phyloP scores from a whole-genome alignment of 2,329 filamentous ascomycete species.

The Fusarium luffae region DNA sequence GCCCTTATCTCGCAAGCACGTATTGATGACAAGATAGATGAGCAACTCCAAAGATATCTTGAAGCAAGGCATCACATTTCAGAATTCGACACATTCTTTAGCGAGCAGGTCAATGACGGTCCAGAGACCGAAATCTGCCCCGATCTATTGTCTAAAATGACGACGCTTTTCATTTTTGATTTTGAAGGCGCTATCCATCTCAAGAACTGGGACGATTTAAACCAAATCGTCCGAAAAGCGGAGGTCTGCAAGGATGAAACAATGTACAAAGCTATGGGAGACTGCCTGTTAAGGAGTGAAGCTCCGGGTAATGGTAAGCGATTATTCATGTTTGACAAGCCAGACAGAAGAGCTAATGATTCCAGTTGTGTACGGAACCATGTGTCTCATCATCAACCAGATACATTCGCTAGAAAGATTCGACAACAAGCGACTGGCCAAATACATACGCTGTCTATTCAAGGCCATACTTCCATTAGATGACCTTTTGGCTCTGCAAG shows the following conservation, averaged over 20 bases:
- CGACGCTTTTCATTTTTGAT: conserved; percentile 77
- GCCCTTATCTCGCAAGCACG: conserved; percentile 64
- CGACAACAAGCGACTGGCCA: conserved; percentile 70
- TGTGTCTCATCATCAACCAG: conserved; percentile 77
- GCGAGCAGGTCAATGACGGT: conserved; percentile 56
- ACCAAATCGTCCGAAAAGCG: conserved; percentile 66
- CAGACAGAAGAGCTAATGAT: not conserved
- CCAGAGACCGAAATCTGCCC: conserved; percentile 53
- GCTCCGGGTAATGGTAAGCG: conserved; percentile 63
- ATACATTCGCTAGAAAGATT: conserved; percentile 69
- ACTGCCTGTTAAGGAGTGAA: conserved; percentile 68
- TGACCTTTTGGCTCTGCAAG: conserved; percentile 64
- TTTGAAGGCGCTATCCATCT: conserved; percentile 79
- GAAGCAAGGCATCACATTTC: conserved; percentile 69
- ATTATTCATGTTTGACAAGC: not conserved
- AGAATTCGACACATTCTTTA: conserved; percentile 70
- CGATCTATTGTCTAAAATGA: conserved; percentile 71
- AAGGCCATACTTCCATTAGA: conserved; percentile 71
- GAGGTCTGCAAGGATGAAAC: conserved; percentile 56
- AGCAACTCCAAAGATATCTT: conserved; percentile 70
- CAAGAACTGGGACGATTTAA: conserved; percentile 74
- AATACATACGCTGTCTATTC: conserved; percentile 83
- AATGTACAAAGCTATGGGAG: conserved; percentile 72
- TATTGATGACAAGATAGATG: conserved; percentile 60
- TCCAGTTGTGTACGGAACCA: conserved; percentile 61